Conservation (phyloP, 345 rosid species). For the Capsella bursapastoris region DNA sequence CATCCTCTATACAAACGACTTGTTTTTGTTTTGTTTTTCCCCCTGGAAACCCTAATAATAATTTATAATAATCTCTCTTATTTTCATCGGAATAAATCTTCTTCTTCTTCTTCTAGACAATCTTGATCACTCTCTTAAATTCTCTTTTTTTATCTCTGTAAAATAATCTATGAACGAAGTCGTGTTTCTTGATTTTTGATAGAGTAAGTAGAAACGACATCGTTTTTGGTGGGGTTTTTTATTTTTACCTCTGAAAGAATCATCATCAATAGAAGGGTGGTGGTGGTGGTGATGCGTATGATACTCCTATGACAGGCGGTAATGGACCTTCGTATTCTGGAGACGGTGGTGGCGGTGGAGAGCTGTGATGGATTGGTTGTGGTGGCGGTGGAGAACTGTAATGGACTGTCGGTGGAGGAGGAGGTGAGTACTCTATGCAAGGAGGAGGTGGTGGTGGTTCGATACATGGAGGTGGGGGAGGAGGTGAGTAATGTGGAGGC, state of each 20-base stretch:
- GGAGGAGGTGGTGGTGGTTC: slow-evolving; percentile 72
- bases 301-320: slow-evolving; percentile 79
- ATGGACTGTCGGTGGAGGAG: slow-evolving; percentile 46
- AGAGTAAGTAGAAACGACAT: slow-evolving; percentile 30
- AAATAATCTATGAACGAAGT: slow-evolving; percentile 38
- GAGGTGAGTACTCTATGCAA: slow-evolving; percentile 57
- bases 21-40: not conserved
- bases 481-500: slow-evolving; percentile 59
- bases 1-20: slow-evolving; percentile 42
- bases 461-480: slow-evolving; percentile 62
- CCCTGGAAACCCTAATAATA: slow-evolving; percentile 30
- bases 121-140: slow-evolving; percentile 41
- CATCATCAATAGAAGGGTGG: slow-evolving; percentile 78
- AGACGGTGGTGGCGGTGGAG: slow-evolving; percentile 63
- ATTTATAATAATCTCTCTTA: not conserved
- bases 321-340: slow-evolving; percentile 82
- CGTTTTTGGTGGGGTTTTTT: slow-evolving; percentile 25
- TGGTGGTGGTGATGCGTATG: slow-evolving; percentile 98
- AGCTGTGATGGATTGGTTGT: slow-evolving; percentile 40
- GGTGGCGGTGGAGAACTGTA: slow-evolving; percentile 40
- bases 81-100: slow-evolving; percentile 40
- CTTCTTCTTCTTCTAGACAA: slow-evolving; percentile 42
- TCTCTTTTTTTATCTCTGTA: slow-evolving; percentile 35
- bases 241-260: slow-evolving; percentile 59
- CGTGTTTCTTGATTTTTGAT: slow-evolving; percentile 16